phyloP scores from a whole-genome alignment of 2,329 filamentous ascomycete genomes.

The Colletotrichum tamarilloi region DNA sequence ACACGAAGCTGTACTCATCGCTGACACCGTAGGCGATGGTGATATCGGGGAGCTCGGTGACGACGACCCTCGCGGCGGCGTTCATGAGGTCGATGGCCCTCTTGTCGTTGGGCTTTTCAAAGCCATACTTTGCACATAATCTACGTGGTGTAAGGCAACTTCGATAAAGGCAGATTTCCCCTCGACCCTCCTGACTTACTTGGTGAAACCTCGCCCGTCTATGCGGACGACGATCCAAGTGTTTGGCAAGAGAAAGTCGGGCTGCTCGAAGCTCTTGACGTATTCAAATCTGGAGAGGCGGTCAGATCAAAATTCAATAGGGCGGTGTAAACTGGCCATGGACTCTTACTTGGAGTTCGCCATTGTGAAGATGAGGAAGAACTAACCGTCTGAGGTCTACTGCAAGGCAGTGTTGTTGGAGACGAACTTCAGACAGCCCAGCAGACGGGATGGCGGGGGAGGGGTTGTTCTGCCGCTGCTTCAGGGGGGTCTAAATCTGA shows the following conservation, averaged over 20 bases:
- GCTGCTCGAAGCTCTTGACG: slow-evolving; percentile 88
- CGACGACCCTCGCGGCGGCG: slow-evolving; percentile 84
- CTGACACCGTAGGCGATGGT: slow-evolving; percentile 92
- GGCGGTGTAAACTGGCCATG: not conserved
- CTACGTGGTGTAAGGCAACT: slow-evolving; percentile 56
- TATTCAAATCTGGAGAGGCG: slow-evolving; percentile 81
- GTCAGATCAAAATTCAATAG: not conserved
- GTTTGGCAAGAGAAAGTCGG: slow-evolving; percentile 83
- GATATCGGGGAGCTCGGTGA: slow-evolving; percentile 86
- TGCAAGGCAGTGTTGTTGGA: not conserved
- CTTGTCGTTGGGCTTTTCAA: slow-evolving; percentile 92
- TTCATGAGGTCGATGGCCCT: slow-evolving; percentile 96
- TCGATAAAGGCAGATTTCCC: not conserved
- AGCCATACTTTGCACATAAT: slow-evolving; percentile 84
- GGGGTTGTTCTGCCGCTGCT: slow-evolving; percentile 26
- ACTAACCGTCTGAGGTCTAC: not conserved
- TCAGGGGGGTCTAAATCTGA: not conserved
- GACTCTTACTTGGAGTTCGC: slow-evolving; percentile 65
- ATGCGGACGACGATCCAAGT: slow-evolving; percentile 97
- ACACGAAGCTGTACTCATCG: slow-evolving; percentile 95
- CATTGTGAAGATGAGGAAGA: slow-evolving; percentile 48
- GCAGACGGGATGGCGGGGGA: slow-evolving; percentile 35
- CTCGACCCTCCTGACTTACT: slow-evolving; percentile 62
- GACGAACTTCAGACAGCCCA: not conserved
- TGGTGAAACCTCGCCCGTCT: slow-evolving; percentile 94